phyloP scores from a whole-genome alignment of 73 alveolate genomes.

The Tetrahymena elliotti region DNA sequence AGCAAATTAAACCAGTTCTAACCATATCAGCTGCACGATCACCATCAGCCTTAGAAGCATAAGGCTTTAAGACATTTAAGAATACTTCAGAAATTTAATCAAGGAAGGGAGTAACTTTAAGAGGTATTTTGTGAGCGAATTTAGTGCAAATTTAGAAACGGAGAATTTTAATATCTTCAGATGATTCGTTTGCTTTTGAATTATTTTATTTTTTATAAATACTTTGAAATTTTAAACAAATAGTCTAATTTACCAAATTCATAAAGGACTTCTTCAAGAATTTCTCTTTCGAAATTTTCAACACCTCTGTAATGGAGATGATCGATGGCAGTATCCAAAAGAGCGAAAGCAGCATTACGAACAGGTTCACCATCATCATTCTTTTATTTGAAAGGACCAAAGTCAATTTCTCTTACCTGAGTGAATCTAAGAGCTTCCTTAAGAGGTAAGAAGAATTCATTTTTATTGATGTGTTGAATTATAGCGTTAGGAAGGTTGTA shows the following conservation, averaged over 20 bases:
- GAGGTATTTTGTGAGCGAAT: not conserved
- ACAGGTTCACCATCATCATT: not conserved
- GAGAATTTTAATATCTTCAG: not conserved
- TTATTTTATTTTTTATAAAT: not conserved
- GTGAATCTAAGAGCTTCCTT: not conserved
- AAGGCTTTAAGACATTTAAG: not conserved
- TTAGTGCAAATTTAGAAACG: not conserved
- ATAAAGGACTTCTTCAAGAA: not conserved
- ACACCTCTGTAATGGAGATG: not conserved
- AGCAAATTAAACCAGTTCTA: not conserved
- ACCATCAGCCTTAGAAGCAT: not conserved
- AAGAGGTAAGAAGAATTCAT: not conserved
- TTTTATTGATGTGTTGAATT: not conserved
- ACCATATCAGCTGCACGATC: not conserved
- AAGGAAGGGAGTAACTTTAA: not conserved
- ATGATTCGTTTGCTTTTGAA: not conserved
- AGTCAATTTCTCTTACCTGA: not conserved
- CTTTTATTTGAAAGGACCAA: not conserved
- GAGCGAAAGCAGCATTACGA: not conserved
- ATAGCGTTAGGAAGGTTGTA: not conserved
- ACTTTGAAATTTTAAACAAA: not conserved
- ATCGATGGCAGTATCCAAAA: not conserved
- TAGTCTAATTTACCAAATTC: not conserved
- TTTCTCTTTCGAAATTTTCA: not conserved
- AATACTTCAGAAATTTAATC: not conserved